Conservation (phyloP, 1,284 basidiomycete genomes). For the Rhodotorula sp. region DNA sequence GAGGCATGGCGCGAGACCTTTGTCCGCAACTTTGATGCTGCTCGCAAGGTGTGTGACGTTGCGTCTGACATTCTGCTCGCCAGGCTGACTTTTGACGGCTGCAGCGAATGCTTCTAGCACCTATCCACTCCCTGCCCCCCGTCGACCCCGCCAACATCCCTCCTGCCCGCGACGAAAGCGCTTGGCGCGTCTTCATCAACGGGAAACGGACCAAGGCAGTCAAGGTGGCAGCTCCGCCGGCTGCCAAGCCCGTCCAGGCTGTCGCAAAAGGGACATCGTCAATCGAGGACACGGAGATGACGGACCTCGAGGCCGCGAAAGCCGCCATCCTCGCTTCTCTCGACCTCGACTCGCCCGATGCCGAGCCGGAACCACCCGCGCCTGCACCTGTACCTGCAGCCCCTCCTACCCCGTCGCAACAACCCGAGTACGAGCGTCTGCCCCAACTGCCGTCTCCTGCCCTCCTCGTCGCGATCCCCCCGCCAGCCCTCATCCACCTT, state of each 20-base stretch:
- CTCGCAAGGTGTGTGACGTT: conserved; percentile 19
- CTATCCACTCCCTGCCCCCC: conserved; percentile 12
- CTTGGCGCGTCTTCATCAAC: conserved; percentile 43
- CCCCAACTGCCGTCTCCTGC: conserved; percentile 35
- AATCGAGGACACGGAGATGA: background rate
- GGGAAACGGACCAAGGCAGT: conserved; percentile 33
- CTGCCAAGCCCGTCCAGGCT: background rate
- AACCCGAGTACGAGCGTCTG: conserved; percentile 28
- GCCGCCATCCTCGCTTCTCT: conserved; percentile 33
- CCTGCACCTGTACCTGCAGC: background rate
- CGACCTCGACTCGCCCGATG: conserved; percentile 26
- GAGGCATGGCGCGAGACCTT: conserved; percentile 38
- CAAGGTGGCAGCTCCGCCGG: background rate
- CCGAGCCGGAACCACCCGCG: no score
- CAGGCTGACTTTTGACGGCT: background rate
- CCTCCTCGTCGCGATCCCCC: conserved; percentile 24
- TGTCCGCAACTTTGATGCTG: conserved; percentile 31
- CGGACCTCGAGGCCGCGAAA: conserved; percentile 23
- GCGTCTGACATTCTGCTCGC: background rate
- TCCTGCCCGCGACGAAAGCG: conserved; percentile 31
- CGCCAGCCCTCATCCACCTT: conserved; percentile 60
- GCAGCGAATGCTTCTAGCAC: background rate
- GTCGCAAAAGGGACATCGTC: background rate
- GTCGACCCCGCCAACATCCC: conserved; percentile 30
- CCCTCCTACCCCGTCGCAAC: conserved; percentile 2